Base-by-base conservation (phyloP, 2,329 filamentous ascomycete species). In the Aspergillus versicolor region DNA sequence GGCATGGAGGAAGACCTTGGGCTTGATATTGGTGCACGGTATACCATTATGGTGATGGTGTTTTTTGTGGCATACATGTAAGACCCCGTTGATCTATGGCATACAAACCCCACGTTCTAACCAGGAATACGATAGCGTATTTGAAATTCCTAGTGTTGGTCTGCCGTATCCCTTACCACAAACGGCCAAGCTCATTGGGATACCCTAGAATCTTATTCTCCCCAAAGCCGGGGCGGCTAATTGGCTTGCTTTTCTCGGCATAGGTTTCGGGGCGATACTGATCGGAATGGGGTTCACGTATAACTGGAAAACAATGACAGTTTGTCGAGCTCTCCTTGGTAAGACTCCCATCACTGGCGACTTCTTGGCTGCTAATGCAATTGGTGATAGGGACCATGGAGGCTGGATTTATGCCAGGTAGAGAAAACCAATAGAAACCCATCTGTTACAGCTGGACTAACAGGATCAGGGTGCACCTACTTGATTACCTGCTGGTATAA, bases 401-500 rank as follows among this genome's bases (percentile, higher is more conserved):
- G 52, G 64, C 65, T 5, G 66, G 66, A 2, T 72, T 71, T 37
- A 54, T 74, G 12, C 68, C 70, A 32, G 64, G 67, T 60, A 52
- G n/a, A 12, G 12, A 21, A 17, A 3, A 13, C 17, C 7, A 24
- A 15, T 7, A n/a, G 11, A 34, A 3, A 12, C 7, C 12, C 38
- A 5, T 13, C 11, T 9, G 44, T 9, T 6, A 22, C 6, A 27
- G 22, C 24, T 27, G 13, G 6, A 15, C 12, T 41, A 24, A 53
- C 43, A 47, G 15, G 12, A 44, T 15, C 22, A 68, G 67, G 68
- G 17, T 74, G 72, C 54, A 72, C 70, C 8, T 74, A 69, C 57
- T 58, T 75, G 7, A 67, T 75, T 15, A 65, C 64, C 7, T 73
- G 68, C 40, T 75, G 73, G 71, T 75, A 75, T 54, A 67, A 63